phyloP scores from a whole-genome alignment of 495 filamentous ascomycete species.

The Pseudevernia furfuracea region DNA sequence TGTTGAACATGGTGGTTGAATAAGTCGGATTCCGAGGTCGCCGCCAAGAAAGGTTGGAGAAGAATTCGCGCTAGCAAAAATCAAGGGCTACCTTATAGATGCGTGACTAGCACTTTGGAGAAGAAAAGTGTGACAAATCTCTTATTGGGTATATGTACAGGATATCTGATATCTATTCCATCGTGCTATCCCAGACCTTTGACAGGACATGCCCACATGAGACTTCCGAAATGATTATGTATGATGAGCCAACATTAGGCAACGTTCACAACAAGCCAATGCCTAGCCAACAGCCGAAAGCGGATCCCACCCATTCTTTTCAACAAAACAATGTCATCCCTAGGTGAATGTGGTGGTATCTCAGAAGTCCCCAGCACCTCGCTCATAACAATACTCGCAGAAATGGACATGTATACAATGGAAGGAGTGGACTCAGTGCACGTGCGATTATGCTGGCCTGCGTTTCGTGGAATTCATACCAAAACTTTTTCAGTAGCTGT shows the following conservation, averaged over 20 bases:
- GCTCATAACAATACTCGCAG: conserved; percentile 12
- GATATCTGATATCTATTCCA: conserved; percentile 14
- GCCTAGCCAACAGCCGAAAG: neutral
- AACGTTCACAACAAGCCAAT: neutral
- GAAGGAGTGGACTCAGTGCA: conserved; percentile 6
- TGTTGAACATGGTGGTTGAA: neutral
- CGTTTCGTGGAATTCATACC: neutral
- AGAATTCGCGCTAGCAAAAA: neutral
- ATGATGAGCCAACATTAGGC: conserved; percentile 11
- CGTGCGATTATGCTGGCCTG: neutral
- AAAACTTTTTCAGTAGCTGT: conserved; percentile 7
- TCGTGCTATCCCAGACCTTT: neutral
- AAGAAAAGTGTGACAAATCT: neutral
- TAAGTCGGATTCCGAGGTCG: neutral
- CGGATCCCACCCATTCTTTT: neutral
- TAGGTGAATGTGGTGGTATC: conserved; percentile 19
- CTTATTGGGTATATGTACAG: conserved; percentile 11
- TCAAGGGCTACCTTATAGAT: neutral
- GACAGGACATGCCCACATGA: conserved; percentile 2
- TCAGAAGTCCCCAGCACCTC: conserved; percentile 19
- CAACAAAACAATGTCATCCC: conserved; percentile 9
- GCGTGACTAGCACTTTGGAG: neutral
- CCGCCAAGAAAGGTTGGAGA: neutral
- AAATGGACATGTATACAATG: conserved; percentile 4
- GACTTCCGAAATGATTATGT: conserved; percentile 15